Conservation (phyloP, 441 rosid species). For the Erodium trifolium region DNA sequence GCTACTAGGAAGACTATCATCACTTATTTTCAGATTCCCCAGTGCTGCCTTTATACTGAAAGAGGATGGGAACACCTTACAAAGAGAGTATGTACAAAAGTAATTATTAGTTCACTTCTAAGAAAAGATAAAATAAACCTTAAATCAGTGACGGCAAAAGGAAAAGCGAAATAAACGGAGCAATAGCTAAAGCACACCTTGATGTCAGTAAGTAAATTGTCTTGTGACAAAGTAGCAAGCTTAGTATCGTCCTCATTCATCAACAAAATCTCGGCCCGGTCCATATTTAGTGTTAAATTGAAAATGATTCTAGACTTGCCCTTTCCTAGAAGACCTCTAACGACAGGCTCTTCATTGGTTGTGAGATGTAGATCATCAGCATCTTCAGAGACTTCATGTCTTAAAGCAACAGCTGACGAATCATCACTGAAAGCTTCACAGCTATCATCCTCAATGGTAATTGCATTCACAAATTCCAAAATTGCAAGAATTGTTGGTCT, state of each 20-base stretch:
- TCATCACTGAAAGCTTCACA: slow-evolving; percentile 48
- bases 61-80: slow-evolving; percentile 91
- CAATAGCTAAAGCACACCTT: slow-evolving; percentile 47
- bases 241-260: slow-evolving; percentile 91
- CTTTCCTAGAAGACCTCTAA: slow-evolving; percentile 86
- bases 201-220: slow-evolving; percentile 77
- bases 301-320: slow-evolving; percentile 89
- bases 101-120: slow-evolving; percentile 13
- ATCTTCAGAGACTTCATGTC: slow-evolving; percentile 33
- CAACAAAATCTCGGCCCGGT: slow-evolving; percentile 77
- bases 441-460: slow-evolving; percentile 54
- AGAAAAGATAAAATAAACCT: slow-evolving; percentile 11
- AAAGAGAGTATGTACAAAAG: slow-evolving; percentile 18
- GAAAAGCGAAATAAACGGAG: slow-evolving; percentile 6
- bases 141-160: not conserved
- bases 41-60: slow-evolving; percentile 82
- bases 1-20: slow-evolving; percentile 73
- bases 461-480: slow-evolving; percentile 79
- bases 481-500: slow-evolving; percentile 93
- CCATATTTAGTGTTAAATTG: slow-evolving; percentile 76
- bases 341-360: slow-evolving; percentile 44
- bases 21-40: slow-evolving; percentile 95
- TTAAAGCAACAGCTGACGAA: slow-evolving; percentile 42
- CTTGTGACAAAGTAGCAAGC: slow-evolving; percentile 86
- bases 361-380: slow-evolving; percentile 30